A percentile compares a stretch with the other conserved stretches of the same genome.
phyloP scores from a whole-genome alignment of 139 green algal genomes.

The Closterium sp. region DNA sequence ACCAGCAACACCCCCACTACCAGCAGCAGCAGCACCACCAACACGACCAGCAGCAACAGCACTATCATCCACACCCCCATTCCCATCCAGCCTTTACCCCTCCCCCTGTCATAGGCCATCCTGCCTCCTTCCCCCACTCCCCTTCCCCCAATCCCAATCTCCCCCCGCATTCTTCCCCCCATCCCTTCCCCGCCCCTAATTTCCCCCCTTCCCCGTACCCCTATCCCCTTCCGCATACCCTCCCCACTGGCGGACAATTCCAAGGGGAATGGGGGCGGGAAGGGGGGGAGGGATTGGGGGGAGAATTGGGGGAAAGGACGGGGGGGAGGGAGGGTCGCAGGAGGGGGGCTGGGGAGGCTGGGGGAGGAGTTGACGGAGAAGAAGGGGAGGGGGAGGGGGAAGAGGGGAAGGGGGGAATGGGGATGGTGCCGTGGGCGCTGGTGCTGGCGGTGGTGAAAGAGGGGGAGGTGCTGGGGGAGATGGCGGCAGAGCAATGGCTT shows the following conservation, averaged over 20 bases:
- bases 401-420: background rate
- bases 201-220: background rate
- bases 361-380: background rate
- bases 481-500: constrained; percentile 23
- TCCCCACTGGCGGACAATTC: background rate
- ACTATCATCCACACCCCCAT: background rate
- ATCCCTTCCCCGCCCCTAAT: background rate
- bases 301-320: background rate
- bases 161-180: background rate
- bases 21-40: no score
- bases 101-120: background rate
- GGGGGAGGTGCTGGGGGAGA: constrained; percentile 42
- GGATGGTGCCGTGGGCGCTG: constrained; percentile 16
- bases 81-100: background rate
- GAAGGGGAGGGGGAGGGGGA: constrained; percentile 13
- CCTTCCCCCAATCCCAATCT: background rate
- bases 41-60: background rate
- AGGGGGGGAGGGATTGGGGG: background rate
- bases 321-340: background rate
- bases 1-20: background rate
- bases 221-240: background rate
- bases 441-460: constrained; percentile 34
- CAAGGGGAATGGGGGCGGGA: background rate
- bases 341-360: background rate
- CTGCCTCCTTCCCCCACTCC: background rate